Evolutionary conservation across 2,329 filamentous ascomycete species (phyloP).

Genomic region (Aspergillus sp.): DNA sequence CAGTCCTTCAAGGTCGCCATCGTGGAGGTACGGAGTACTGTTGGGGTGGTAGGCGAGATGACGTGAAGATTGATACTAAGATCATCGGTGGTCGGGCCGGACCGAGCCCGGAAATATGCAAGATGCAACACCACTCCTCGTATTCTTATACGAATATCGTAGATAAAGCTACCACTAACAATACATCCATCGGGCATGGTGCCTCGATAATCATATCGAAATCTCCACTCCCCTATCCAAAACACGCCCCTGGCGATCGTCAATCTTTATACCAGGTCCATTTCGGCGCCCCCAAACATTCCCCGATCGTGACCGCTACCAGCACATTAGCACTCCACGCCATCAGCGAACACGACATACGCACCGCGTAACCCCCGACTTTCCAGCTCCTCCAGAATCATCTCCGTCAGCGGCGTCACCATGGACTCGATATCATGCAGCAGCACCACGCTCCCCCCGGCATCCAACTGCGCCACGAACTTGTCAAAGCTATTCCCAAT

Average conservation of each 20-base stretch:
- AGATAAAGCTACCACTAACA: background rate
- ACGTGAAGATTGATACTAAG: background rate
- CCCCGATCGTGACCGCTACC: conserved; percentile 54
- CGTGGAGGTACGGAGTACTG: background rate
- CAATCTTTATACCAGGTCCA: conserved; percentile 50
- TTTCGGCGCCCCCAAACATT: conserved; percentile 56
- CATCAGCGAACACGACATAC: conserved; percentile 7
- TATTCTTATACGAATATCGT: background rate
- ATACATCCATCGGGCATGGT: background rate
- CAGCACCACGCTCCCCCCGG: conserved; percentile 33
- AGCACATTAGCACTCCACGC: background rate
- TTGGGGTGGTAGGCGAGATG: background rate
- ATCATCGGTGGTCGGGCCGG: background rate
- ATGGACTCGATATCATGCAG: conserved; percentile 40
- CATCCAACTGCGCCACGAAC: conserved; percentile 31
- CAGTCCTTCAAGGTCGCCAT: background rate
- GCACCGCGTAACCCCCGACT: conserved; percentile 40
- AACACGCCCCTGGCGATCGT: too few relatives aligned
- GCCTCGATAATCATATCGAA: too few relatives aligned
- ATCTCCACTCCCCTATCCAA: too few relatives aligned
- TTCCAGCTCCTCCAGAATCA: conserved; percentile 38
- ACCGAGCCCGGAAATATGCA: background rate
- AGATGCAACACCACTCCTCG: background rate
- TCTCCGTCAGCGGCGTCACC: conserved; percentile 29
- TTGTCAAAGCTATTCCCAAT: conserved; percentile 31